These are phyloP conservation scores for Podospora comata DNA, from an alignment of 495 filamentous ascomycete species.

Conservation along the genomic window DNA sequence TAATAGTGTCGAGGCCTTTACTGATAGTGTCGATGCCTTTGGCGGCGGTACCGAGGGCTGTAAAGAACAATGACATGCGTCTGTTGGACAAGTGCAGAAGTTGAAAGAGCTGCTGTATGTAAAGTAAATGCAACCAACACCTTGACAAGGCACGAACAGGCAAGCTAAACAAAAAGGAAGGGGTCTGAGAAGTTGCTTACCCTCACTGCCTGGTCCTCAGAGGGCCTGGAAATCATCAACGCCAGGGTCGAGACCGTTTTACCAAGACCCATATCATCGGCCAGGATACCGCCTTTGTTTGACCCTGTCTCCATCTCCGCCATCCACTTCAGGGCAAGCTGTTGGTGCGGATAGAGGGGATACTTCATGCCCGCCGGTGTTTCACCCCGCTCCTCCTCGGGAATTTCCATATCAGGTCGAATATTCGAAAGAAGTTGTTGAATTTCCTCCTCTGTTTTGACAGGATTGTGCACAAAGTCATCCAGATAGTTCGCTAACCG, in stretches of 20 bases:
- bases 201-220: slow-evolving; percentile 40
- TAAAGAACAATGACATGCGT: too few species aligned
- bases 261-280: slow-evolving; percentile 93
- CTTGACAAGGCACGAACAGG: too few species aligned
- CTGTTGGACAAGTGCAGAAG: too few species aligned
- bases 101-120: too few species aligned
- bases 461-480: slow-evolving; percentile 51
- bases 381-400: slow-evolving; percentile 61
- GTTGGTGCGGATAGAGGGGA: slow-evolving; percentile 76
- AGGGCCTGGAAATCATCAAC: slow-evolving; percentile 68
- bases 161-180: not conserved
- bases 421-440: slow-evolving; percentile 68
- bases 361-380: slow-evolving; percentile 71
- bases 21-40: too few species aligned
- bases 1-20: too few species aligned
- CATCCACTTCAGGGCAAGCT: slow-evolving; percentile 79
- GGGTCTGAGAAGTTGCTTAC: slow-evolving; percentile 17
- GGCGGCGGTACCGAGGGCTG: too few species aligned
- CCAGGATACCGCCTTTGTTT: slow-evolving; percentile 80
- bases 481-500: slow-evolving; percentile 34
- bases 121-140: too few species aligned
- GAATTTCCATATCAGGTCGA: slow-evolving; percentile 67
- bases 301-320: slow-evolving; percentile 72
- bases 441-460: slow-evolving; percentile 61
- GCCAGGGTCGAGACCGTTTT: slow-evolving; percentile 91